Evolutionary conservation across 805 yeast species (phyloP), one percentile per base, ranked within the genome.

Genomic region (Lachancea fermentati): DNA sequence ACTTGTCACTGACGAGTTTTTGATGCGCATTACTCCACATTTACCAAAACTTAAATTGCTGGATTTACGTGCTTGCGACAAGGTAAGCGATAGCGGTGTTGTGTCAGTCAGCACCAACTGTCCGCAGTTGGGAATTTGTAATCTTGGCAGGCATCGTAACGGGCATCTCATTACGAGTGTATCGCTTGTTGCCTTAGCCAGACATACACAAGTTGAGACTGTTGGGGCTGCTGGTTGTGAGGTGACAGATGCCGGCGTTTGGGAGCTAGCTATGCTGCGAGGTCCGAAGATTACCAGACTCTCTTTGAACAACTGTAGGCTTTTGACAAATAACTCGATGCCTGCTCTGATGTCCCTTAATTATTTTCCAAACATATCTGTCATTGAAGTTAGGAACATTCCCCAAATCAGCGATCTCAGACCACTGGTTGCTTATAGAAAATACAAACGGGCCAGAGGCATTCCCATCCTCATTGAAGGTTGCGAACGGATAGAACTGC

Each of bases 191-290:
- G 71, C 73, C 11, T 62, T 88, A 19, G 73, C 79, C 7, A 67
- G 68, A 26, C 74, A 75, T 50, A 80, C 87, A 40, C 57, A 64
- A 15, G 68, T 81, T 34, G 68, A 71, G 33, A 87, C 96, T 0
- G 66, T 89, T 32, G 97, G 97, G 0, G 65, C 87, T 15, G 96
- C 97, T 0, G 97, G 97, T 5, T 86, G 96, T 59, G 69, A 75
- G 32, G 73, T 89, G 14, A 76, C 85, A 5, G 96, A 89, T 63
- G 70, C 77, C 32, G 71, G 85, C 4, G 66, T 89, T 12, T 86
- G 95, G 95, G 89, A 83, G 52, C 62, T 89, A 25, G 87, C 88
- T 0, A 59, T 73, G 13, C 58, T 68, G 38, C 63, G 76, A 19
- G 78, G 79, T 16, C 51, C 57, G 1, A 52, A 65, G 4, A 52